These are phyloP conservation scores for Staphylotrichum tortipilum DNA, from an alignment of 495 filamentous ascomycete genomes.

Conservation along the genomic window DNA sequence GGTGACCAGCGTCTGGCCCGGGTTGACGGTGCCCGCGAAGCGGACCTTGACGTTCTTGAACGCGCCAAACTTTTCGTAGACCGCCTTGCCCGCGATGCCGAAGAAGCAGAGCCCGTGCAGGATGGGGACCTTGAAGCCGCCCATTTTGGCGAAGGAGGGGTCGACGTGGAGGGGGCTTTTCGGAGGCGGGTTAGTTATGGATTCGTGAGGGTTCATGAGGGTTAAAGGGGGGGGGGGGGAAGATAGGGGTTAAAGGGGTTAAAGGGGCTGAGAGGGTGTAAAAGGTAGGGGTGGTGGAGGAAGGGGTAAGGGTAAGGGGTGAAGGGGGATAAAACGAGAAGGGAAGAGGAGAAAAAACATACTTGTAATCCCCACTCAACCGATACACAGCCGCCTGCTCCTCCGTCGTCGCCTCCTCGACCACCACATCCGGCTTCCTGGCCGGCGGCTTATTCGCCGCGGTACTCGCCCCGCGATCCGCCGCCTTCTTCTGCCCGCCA, in stretches of 20 bases:
- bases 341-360: too few relatives aligned
- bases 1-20: conserved; percentile 87
- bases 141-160: conserved; percentile 86
- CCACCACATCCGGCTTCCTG: conserved; percentile 67
- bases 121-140: conserved; percentile 92
- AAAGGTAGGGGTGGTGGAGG: too few relatives aligned
- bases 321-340: too few relatives aligned
- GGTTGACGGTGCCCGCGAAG: conserved; percentile 86
- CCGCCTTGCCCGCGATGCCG: conserved; percentile 81
- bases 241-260: background rate
- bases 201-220: too few relatives aligned
- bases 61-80: conserved; percentile 72
- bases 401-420: conserved; percentile 83
- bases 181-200: too few relatives aligned
- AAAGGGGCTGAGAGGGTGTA: too few relatives aligned
- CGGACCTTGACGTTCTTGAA: conserved; percentile 95
- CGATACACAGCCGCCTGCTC: conserved; percentile 96
- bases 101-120: conserved; percentile 95
- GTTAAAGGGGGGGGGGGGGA: background rate
- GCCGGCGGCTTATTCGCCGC: conserved; percentile 69
- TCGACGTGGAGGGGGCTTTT: conserved; percentile 87
- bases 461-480: conserved; percentile 69
- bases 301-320: too few relatives aligned
- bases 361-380: conserved; percentile 76
- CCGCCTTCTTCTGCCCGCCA: conserved; percentile 71